Base-by-base conservation (phyloP, 2,329 filamentous ascomycete species). In the Coniochaeta sp. region DNA sequence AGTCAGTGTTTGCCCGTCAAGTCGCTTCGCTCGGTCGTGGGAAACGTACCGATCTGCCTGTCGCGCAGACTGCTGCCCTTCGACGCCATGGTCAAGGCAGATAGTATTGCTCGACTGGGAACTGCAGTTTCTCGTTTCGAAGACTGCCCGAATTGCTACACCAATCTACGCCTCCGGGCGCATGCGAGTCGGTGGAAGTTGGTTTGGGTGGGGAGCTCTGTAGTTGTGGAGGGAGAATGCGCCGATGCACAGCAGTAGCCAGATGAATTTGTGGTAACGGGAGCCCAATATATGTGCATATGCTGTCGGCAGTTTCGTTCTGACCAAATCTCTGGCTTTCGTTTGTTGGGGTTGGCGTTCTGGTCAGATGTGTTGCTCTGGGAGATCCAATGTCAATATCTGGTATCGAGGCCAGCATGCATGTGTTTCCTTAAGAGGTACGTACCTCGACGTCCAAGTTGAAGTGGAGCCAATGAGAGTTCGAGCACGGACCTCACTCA, bases 31-130 rank as follows among this genome's bases (percentile, higher is more conserved):
- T 27, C 52, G 47, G 26, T 28, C 5, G n/a, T n/a, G 33, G 12
- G 31, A 20, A 26, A 55, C 62, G 50, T 64, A 76, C 74, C 66
- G 63, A 77, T 75, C 61, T 78, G 75, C 63, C 73, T 74, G 66
- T 78, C 75, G 61, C 75, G 70, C 60, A 78, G 61, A 38, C 73
- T 73, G 56, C 66, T 71, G 50, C 67, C 71, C 53, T 70, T 74
- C 57, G 71, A 65, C 57, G 74, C 69, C 75, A 78, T 78, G 58
- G 48, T 67, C 56, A 56, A 51, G 49, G 38, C 52, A 40, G 40
- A 38, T 42, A 48, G 52, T 31, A 52, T 31, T 18, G 35, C 35
- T 40, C 18, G 18, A 20, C 18, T 14, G 20, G 38, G 13, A n/a
- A 22, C 22, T 45, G 28, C 32, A 52, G 50, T 47, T 40, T 46